Conservation (phyloP, 257 asterid species). For the Mitragyna speciosa region DNA sequence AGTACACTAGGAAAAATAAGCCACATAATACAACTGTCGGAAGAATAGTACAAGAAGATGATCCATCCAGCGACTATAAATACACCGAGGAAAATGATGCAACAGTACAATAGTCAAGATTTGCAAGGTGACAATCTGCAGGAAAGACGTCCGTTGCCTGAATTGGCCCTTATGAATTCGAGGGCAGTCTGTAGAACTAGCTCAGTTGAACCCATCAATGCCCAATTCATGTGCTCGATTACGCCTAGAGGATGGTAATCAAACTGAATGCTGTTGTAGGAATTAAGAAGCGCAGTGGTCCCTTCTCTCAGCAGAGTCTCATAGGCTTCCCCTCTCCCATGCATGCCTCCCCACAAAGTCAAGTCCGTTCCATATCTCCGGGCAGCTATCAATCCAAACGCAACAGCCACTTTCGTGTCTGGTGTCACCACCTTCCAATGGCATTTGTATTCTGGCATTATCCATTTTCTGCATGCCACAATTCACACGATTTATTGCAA, state of each 20-base stretch:
- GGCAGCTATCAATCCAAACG: constrained; percentile 69
- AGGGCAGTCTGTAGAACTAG: constrained; percentile 65
- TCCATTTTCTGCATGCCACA: constrained; percentile 58
- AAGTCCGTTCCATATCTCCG: constrained; percentile 69
- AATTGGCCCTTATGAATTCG: constrained; percentile 74
- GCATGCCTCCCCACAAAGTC: constrained; percentile 56
- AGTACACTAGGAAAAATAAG: background rate
- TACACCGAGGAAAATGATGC: background rate
- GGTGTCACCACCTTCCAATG: constrained; percentile 76
- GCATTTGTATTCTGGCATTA: constrained; percentile 72
- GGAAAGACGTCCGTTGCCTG: constrained; percentile 50
- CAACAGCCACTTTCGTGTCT: constrained; percentile 65
- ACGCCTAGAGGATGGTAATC: constrained; percentile 67
- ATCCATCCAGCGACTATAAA: background rate
- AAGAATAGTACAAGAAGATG: background rate
- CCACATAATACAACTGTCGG: background rate
- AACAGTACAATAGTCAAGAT: constrained; percentile 24
- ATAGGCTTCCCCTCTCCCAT: constrained; percentile 85
- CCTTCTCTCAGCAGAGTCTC: constrained; percentile 83
- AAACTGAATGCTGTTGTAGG: constrained; percentile 66
- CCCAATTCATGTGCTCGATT: constrained; percentile 58
- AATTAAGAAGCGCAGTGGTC: constrained; percentile 80
- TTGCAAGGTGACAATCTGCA: constrained; percentile 73
- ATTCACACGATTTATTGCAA: background rate
- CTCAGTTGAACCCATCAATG: constrained; percentile 59